Conservation (phyloP, 495 filamentous ascomycete genomes). For the Aspergillus biplanus region DNA sequence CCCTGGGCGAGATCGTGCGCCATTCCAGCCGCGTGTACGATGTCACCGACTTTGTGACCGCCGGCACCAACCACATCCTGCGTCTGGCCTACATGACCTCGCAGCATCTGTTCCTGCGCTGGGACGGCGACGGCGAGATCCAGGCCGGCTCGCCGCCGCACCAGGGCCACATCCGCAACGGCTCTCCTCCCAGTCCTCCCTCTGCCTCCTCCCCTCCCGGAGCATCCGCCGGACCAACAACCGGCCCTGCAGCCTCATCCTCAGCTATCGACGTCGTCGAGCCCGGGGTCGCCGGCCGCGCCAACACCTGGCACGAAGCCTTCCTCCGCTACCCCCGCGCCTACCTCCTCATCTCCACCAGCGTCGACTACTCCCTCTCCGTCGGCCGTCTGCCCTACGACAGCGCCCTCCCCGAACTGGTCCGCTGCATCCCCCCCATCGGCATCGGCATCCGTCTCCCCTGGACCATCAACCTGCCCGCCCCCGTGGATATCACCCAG, state of each 20-base stretch:
- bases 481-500: neutral
- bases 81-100: conserved; percentile 37
- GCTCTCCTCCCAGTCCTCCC: conserved; percentile 3
- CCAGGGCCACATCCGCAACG: neutral
- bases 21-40: conserved; percentile 37
- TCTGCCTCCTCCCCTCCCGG: neutral
- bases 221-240: neutral
- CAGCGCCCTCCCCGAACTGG: conserved; percentile 29
- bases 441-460: conserved; percentile 30
- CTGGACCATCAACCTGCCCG: conserved; percentile 23
- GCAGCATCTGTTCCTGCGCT: conserved; percentile 33
- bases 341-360: conserved; percentile 39
- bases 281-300: conserved; percentile 2
- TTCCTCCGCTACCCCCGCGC: conserved; percentile 37
- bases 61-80: conserved; percentile 37
- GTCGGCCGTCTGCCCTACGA: conserved; percentile 33
- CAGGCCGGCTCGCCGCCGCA: neutral
- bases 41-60: conserved; percentile 38
- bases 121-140: neutral
- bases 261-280: neutral
- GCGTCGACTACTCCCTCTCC: conserved; percentile 36
- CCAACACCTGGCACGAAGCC: conserved; percentile 37
- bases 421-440: conserved; percentile 29
- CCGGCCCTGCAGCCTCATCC: neutral
- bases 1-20: conserved; percentile 35